phyloP scores from a whole-genome alignment of 139 green algal species.

The Protoeuglena noctilucae region DNA sequence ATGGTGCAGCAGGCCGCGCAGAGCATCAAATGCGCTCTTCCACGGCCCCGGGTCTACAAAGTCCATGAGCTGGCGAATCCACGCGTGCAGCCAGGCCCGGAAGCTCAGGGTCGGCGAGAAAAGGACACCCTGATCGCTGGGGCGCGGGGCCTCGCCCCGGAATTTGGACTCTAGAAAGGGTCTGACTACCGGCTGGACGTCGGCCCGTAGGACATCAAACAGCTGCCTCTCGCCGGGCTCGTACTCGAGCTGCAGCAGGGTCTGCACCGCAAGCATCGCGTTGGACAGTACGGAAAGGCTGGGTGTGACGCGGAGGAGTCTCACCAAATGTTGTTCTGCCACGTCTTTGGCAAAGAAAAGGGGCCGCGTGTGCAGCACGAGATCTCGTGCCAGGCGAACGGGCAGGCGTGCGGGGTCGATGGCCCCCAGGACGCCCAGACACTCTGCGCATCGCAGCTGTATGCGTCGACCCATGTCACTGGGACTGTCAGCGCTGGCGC shows the following conservation, averaged over 20 bases:
- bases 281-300: too few species aligned
- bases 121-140: not conserved
- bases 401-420: slow-evolving; percentile 47
- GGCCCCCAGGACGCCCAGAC: slow-evolving; percentile 60
- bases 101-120: not conserved
- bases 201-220: not conserved
- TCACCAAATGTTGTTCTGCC: slow-evolving; percentile 47
- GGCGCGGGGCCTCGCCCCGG: not conserved
- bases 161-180: slow-evolving; percentile 30
- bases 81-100: slow-evolving; percentile 12
- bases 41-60: slow-evolving; percentile 13
- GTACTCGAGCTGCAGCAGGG: slow-evolving; percentile 34
- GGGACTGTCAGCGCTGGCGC: too few species aligned
- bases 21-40: slow-evolving; percentile 12
- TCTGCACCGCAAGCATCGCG: too few species aligned
- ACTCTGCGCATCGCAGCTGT: slow-evolving; percentile 45
- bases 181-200: not conserved
- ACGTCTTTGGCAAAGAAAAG: slow-evolving; percentile 16
- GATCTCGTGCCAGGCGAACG: slow-evolving; percentile 11
- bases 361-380: not conserved
- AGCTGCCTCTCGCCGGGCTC: not conserved
- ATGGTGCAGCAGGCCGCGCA: slow-evolving; percentile 43
- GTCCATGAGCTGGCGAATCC: slow-evolving; percentile 1
- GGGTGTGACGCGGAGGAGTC: slow-evolving; percentile 69
- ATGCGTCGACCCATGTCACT: too few species aligned